Evolutionary conservation across 495 filamentous ascomycete genomes (phyloP).

Genomic region (Penicillium crystallinum): DNA sequence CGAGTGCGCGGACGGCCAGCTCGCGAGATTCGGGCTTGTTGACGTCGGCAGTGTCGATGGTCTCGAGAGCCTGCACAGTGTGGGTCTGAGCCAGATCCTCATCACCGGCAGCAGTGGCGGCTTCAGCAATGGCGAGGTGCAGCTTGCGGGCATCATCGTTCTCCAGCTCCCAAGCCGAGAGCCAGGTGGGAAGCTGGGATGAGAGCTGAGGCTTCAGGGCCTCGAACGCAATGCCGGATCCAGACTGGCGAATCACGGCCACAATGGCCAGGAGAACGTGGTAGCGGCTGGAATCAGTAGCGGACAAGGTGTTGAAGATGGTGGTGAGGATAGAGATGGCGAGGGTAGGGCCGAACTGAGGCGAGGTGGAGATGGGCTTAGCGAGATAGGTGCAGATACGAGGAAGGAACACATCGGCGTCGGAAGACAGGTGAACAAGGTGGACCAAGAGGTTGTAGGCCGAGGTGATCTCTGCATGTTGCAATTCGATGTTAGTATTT

Average conservation of each 20-base stretch:
- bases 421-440: conserved; percentile 77
- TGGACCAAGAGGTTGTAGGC: conserved; percentile 96
- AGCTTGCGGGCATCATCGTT: conserved; percentile 76
- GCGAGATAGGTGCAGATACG: conserved; percentile 81
- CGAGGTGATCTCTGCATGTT: conserved; percentile 69
- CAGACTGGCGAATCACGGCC: conserved; percentile 66
- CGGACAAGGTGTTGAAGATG: conserved; percentile 88
- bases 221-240: conserved; percentile 67
- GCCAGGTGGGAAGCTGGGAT: conserved; percentile 70
- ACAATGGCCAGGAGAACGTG: conserved; percentile 83
- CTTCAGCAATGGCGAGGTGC: conserved; percentile 71
- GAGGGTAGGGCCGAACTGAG: conserved; percentile 75
- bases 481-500: conserved; percentile 10
- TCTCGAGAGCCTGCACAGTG: conserved; percentile 76
- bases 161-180: conserved; percentile 76
- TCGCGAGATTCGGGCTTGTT: conserved; percentile 65
- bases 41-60: conserved; percentile 69
- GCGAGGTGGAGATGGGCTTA: conserved; percentile 78
- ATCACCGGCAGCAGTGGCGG: conserved; percentile 71
- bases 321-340: conserved; percentile 85
- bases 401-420: conserved; percentile 78
- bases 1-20: conserved; percentile 79
- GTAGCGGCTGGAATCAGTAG: conserved; percentile 72
- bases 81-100: conserved; percentile 74
- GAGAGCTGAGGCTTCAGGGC: conserved; percentile 72